These are phyloP conservation scores for Stagonosporopsis rhizophila DNA, from an alignment of 2,329 filamentous ascomycete species.

Conservation along the genomic window DNA sequence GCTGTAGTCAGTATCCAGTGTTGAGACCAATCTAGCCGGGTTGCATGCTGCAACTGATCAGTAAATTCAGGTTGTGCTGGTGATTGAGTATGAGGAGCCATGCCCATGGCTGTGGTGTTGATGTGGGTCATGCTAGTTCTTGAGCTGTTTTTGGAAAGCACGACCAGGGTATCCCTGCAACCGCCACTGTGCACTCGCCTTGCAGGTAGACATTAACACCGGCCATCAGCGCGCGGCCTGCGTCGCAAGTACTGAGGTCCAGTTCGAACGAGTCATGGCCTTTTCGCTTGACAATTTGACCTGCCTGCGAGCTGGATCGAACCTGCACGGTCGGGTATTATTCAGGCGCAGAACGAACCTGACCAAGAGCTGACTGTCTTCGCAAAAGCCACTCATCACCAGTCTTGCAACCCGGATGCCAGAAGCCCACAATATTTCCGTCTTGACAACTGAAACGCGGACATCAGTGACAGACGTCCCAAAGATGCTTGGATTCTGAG, in stretches of 20 bases:
- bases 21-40: too few species aligned
- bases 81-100: neutral
- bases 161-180: constrained; percentile 6
- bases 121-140: neutral
- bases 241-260: neutral
- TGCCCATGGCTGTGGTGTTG: neutral
- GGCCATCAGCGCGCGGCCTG: neutral
- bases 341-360: neutral
- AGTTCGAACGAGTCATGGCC: neutral
- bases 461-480: neutral
- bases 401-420: neutral
- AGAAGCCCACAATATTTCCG: neutral
- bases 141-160: constrained; percentile 8
- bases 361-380: neutral
- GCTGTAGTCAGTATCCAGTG: neutral
- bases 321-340: neutral
- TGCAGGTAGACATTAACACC: neutral
- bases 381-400: neutral
- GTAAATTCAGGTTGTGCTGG: neutral
- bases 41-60: neutral
- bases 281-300: neutral
- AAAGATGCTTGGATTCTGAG: neutral
- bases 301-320: neutral
- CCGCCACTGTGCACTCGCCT: neutral
- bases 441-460: constrained; percentile 7